Percentiles rank a stretch among this genome's conserved stretches.
These are phyloP conservation scores for Lumnitzera racemosa DNA, from an alignment of 345 rosid genomes.

Conservation along the genomic window DNA sequence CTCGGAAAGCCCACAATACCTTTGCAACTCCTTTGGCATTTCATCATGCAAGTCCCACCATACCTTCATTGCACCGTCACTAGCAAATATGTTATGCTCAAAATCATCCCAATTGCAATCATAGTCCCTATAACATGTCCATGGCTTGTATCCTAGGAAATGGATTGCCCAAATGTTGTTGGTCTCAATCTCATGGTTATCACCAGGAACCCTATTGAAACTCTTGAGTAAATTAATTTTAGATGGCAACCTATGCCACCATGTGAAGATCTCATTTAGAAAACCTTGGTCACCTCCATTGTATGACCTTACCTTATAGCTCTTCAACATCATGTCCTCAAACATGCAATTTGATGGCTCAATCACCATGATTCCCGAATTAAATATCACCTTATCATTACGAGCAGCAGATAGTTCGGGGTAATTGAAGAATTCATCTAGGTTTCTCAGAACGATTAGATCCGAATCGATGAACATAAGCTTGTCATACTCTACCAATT, in stretches of 20 bases:
- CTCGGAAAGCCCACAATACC: conserved; percentile 31
- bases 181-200: conserved; percentile 5
- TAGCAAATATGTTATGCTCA: conserved; percentile 35
- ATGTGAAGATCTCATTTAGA: conserved; percentile 62
- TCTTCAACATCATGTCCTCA: conserved; percentile 40
- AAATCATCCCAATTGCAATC: conserved; percentile 82
- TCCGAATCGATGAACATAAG: conserved; percentile 74
- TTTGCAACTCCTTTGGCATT: conserved; percentile 45
- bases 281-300: conserved; percentile 94
- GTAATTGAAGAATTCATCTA: conserved; percentile 46
- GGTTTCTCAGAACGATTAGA: conserved; percentile 40
- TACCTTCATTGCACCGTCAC: conserved; percentile 44
- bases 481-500: conserved; percentile 46
- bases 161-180: conserved; percentile 37
- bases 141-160: conserved; percentile 79
- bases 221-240: conserved; percentile 45
- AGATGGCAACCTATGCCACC: conserved; percentile 80
- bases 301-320: conserved; percentile 34
- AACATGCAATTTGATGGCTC: conserved; percentile 82
- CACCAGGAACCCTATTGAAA: conserved; percentile 6
- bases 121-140: conserved; percentile 84
- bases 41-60: conserved; percentile 77
- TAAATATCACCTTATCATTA: conserved; percentile 40
- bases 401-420: conserved; percentile 61
- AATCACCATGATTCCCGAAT: conserved; percentile 77